Percentiles rank a stretch among this genome's conserved stretches.
Conservation (phyloP, 345 rosid genomes). For the Ceriops zippeliana region DNA sequence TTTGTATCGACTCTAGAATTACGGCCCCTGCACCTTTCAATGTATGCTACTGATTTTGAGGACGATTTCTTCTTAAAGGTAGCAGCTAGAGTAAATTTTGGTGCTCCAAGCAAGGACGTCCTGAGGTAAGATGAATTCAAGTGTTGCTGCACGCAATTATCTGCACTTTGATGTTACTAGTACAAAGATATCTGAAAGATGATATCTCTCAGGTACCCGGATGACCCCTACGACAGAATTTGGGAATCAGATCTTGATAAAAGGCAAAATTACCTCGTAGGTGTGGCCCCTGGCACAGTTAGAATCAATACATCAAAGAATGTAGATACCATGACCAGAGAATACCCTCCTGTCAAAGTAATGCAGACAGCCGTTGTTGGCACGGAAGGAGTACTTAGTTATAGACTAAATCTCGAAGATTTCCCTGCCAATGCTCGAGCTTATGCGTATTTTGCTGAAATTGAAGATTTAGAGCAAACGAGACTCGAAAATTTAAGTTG, state of each 20-base stretch:
- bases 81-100: conserved; percentile 92
- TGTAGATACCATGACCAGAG: conserved; percentile 58
- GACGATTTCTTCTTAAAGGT: conserved; percentile 74
- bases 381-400: conserved; percentile 62
- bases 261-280: conserved; percentile 88
- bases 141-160: not conserved
- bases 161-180: not conserved
- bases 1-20: conserved; percentile 88
- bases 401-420: conserved; percentile 81
- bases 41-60: conserved; percentile 89
- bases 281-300: conserved; percentile 70
- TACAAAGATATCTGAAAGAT: conserved; percentile 1
- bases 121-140: conserved; percentile 51
- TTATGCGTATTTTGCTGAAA: conserved; percentile 86
- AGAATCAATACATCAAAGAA: conserved; percentile 65
- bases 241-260: conserved; percentile 87
- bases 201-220: conserved; percentile 69
- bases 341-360: conserved; percentile 93
- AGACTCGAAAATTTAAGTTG: conserved; percentile 77
- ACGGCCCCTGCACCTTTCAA: conserved; percentile 76
- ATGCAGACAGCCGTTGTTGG: conserved; percentile 99
- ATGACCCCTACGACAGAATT: conserved; percentile 97
- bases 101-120: conserved; percentile 60
- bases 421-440: conserved; percentile 98
- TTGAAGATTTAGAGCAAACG: conserved; percentile 67